These are phyloP conservation scores for Imleria badia DNA, from an alignment of 768 basidiomycete genomes.

Conservation along the genomic window DNA sequence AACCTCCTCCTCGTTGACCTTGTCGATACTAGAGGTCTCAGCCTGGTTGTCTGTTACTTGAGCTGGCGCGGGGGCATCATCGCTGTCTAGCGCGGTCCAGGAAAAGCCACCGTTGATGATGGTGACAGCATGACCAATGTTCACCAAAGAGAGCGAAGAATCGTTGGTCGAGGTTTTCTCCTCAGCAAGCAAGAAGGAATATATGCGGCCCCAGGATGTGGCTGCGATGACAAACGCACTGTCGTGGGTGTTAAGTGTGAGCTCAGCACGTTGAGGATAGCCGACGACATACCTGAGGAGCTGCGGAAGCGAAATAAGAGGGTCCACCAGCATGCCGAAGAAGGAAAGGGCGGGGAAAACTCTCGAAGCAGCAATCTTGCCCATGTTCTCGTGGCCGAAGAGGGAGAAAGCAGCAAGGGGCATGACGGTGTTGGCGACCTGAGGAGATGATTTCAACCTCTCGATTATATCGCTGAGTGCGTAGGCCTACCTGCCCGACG, in stretches of 20 bases:
- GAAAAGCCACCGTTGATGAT: constrained; percentile 24
- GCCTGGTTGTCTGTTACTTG: neutral
- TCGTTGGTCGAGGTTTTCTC: constrained; percentile 17
- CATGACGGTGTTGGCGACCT: constrained; percentile 31
- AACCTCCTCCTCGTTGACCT: constrained; percentile 6
- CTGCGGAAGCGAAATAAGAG: constrained; percentile 30
- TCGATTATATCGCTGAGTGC: neutral
- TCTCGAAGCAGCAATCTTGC: constrained; percentile 16
- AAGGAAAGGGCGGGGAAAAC: constrained; percentile 32
- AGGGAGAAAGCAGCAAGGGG: constrained; percentile 33
- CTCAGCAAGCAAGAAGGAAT: constrained; percentile 26
- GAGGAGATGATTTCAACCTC: constrained; percentile 2
- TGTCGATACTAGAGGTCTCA: constrained; percentile 9
- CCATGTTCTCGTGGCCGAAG: constrained; percentile 30
- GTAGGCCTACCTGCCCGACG: constrained; percentile 20
- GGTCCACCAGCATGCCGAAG: constrained; percentile 33
- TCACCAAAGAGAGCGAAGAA: neutral
- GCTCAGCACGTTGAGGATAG: neutral
- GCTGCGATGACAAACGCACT: constrained; percentile 27
- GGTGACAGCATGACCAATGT: constrained; percentile 20
- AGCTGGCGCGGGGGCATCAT: neutral
- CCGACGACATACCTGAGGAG: constrained; percentile 22
- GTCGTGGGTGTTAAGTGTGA: neutral
- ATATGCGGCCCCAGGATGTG: constrained; percentile 31
- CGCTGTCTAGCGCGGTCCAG: constrained; percentile 18